Base-by-base conservation (phyloP, 306 rosid species). In the Sesbania bispinosa region DNA sequence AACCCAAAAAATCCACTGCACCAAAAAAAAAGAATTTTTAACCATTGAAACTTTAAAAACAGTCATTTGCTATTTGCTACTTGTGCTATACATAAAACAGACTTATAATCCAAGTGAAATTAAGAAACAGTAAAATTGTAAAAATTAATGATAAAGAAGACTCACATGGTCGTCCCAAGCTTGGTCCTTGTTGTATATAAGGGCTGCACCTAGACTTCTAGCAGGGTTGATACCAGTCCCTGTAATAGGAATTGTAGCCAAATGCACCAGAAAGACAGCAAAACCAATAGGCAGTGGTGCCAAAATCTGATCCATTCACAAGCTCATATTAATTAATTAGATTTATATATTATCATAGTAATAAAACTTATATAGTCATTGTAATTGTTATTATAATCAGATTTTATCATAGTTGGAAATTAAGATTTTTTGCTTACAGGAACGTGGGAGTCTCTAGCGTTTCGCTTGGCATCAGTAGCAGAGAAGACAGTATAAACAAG, bases 401-500 rank as follows among this genome's bases (percentile, higher is more conserved):
- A 36, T 36, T 36, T n/a, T n/a, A n/a, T n/a, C n/a, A n/a, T n/a
- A n/a, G n/a, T n/a, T 1, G 29, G 29, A 26, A 26, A 26, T 47
- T 16, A 52, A 11, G 9, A 10, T 21, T 30, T 67, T 48, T 14
- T 57, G n/a, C 77, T 77, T 50, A 69, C 81, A 3, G 76, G 81
- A 39, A 77, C 76, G 9, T 77, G 77, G 21, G 81, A 77, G 30
- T 77, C 81, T 51, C 81, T 61, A 5, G 81, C 81, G 8, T 69
- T 69, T 69, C 81, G 1, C 8, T 77, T 77, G 23, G 81, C 81
- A 20, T 77, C 77, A 41, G 77, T 77, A 6, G 81, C 77, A 39
- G 81, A 77, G 48, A 77, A 77, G 10, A 77, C 81, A 26, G 80
- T 76, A 19, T 76, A 76, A n/a, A 76, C 80, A 76, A 76, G 74